Evolutionary conservation across 2,329 filamentous ascomycete genomes (phyloP), one percentile per base, ranked within the genome.

Genomic region (Neonectria hederae): DNA sequence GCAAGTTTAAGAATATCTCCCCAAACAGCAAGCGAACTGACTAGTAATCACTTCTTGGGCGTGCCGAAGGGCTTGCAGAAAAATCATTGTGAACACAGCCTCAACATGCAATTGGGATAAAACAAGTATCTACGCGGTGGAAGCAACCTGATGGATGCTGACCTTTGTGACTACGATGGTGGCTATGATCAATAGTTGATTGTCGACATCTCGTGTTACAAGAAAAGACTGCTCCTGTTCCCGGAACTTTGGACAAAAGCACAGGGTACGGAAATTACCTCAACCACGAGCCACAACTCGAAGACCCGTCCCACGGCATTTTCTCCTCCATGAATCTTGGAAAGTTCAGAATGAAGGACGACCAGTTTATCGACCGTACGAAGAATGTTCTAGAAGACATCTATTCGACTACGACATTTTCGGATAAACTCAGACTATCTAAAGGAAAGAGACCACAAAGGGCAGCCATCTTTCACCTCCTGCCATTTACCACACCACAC

Each of bases 321-420:
- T 54, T 61, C 30, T 46, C 53, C 0, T 45, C 58, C 1, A 63
- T 65, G 28, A 59, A 62, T 7, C 46, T 63, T 1, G 56, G 65
- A 28, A 55, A 58, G 1, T 78, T 66, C 76, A 83, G 65, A 80
- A 81, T 83, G 77, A 78, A 81, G 64, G 76, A 79, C 35, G 76
- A 75, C 9, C 69, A 76, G 32, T 78, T 77, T 14, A 70, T 81
- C 1, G 74, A 81, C 65, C 77, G 81, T 26, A 75, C 59, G 13
- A 71, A 76, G 48, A 74, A 79, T n/a, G 69, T 86, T 0, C 83
- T 83, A 0, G 79, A 84, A 2, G 81, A 78, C 4, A 87, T 82
- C 79, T 87, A 87, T 68, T 86, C 83, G 2, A 84, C 83, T 0
- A 77, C 86, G 55, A 80, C 79, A 3, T 87, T 85, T 55, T 83